phyloP scores from a whole-genome alignment of 1,284 basidiomycete species.

The Trametes pubescens region DNA sequence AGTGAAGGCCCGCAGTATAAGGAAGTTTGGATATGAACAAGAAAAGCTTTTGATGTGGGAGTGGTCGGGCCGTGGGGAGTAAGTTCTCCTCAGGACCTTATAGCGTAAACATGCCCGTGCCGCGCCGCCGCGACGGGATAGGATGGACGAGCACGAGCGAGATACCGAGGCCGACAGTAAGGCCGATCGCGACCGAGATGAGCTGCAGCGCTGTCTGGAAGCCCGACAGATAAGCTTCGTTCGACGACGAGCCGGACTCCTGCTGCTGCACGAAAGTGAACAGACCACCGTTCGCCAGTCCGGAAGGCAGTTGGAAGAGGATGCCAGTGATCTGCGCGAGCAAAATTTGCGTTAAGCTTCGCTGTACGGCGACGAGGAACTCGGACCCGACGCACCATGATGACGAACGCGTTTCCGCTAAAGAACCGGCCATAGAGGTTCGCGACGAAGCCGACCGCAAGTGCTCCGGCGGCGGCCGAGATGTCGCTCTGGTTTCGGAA shows the following conservation, averaged over 20 bases:
- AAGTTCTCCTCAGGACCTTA: conserved; percentile 35
- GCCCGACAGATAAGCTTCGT: conserved; percentile 66
- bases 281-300: conserved; percentile 86
- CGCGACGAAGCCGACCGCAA: conserved; percentile 84
- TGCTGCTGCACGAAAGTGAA: conserved; percentile 74
- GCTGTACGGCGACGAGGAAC: conserved; percentile 1
- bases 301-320: conserved; percentile 88
- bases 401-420: conserved; percentile 79
- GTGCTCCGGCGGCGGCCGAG: conserved; percentile 79
- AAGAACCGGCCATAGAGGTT: conserved; percentile 88
- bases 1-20: not conserved
- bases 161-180: conserved; percentile 78
- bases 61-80: not conserved
- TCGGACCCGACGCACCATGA: conserved; percentile 60
- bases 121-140: conserved; percentile 61
- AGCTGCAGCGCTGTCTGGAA: conserved; percentile 74
- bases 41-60: not conserved
- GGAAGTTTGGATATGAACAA: not conserved
- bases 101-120: conserved; percentile 67
- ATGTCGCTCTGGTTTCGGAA: conserved; percentile 80
- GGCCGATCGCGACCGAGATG: conserved; percentile 67
- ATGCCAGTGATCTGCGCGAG: conserved; percentile 74
- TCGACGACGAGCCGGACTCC: conserved; percentile 54
- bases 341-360: not conserved
- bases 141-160: conserved; percentile 67